Conservation (phyloP, 371 early-diverging fungal species). For the Syncephalis fuscata region DNA sequence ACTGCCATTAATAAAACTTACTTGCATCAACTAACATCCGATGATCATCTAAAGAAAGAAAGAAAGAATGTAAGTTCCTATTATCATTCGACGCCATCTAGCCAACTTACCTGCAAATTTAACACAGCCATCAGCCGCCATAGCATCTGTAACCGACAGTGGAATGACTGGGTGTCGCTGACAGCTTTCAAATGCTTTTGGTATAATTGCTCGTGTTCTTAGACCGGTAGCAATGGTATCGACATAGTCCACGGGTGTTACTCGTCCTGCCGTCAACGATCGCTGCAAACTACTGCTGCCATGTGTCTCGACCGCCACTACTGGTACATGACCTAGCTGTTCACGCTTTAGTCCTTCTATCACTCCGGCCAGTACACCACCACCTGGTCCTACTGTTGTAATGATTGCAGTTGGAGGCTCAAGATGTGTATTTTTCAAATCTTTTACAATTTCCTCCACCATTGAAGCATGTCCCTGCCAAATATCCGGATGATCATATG, state of each 20-base stretch:
- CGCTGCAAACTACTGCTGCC: not conserved
- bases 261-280: not conserved
- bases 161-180: not conserved
- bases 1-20: not conserved
- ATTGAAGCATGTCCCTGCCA: not conserved
- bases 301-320: not conserved
- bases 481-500: slow-evolving; percentile 1
- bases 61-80: not conserved
- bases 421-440: not conserved
- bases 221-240: not conserved
- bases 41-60: not conserved
- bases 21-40: slow-evolving; percentile 1
- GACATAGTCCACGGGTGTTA: not conserved
- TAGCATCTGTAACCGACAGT: not conserved
- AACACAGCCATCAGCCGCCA: slow-evolving; percentile 1
- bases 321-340: not conserved
- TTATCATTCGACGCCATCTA: not conserved
- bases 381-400: not conserved
- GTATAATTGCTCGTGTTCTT: not conserved
- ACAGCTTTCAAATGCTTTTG: not conserved
- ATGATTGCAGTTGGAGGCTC: not conserved
- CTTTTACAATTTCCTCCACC: not conserved
- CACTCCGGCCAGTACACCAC: not conserved
- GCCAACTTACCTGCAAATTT: not conserved
- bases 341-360: not conserved